Evolutionary conservation across 2,329 filamentous ascomycete species (phyloP).

Genomic region (Fusarium domesticum): DNA sequence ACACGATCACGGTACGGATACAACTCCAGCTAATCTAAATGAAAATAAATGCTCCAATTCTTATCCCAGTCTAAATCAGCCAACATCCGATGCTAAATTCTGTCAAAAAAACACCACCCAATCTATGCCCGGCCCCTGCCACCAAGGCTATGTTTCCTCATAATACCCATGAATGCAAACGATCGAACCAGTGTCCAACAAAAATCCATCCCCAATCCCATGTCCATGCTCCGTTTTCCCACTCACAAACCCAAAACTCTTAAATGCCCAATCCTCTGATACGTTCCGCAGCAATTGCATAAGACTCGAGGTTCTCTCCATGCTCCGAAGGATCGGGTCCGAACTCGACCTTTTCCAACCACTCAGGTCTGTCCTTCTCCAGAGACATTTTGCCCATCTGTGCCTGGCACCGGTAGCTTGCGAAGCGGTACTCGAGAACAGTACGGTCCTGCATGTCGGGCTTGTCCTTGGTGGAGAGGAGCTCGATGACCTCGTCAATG

Average conservation of each 20-base stretch:
- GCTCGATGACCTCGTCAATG: slow-evolving; percentile 40
- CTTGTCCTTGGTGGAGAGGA: slow-evolving; percentile 25
- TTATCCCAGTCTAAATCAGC: no score
- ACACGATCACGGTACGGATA: not conserved
- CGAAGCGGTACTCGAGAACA: slow-evolving; percentile 51
- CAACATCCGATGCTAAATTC: no score
- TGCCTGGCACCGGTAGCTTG: slow-evolving; percentile 54
- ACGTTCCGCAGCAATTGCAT: slow-evolving; percentile 32
- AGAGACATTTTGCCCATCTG: slow-evolving; percentile 45
- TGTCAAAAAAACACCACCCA: no score
- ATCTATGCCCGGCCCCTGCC: no score
- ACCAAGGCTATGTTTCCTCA: no score
- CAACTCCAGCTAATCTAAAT: not conserved
- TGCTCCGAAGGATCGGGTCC: slow-evolving; percentile 39
- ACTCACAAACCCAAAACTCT: slow-evolving; percentile 1
- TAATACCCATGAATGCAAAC: no score
- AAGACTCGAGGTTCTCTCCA: slow-evolving; percentile 32
- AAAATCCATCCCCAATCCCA: not conserved
- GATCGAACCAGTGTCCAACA: not conserved
- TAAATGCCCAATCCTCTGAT: slow-evolving; percentile 35
- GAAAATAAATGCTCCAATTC: not conserved
- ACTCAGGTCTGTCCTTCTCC: slow-evolving; percentile 34
- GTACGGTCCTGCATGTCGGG: slow-evolving; percentile 21
- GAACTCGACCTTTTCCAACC: slow-evolving; percentile 39
- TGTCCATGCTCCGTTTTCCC: not conserved